Evolutionary conservation across 306 rosid genomes (phyloP), one percentile per base, ranked within the genome.

Genomic region (Elaeagnus macrophylla): DNA sequence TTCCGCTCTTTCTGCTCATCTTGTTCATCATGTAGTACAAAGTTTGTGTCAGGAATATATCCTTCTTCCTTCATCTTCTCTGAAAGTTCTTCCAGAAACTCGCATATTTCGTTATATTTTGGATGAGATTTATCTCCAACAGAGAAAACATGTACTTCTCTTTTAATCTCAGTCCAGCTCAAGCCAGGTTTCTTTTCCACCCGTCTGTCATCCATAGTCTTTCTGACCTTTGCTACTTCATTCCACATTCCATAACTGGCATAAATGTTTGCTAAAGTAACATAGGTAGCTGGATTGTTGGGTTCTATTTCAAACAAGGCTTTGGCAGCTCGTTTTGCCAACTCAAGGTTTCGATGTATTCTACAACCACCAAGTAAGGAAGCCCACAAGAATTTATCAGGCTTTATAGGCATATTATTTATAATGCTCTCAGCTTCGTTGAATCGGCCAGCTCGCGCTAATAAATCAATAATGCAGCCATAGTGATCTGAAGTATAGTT

Each of bases 351-450:
- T 54, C 87, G 79, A 52, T 75, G 79, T 57, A 82, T 85, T 73
- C 87, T 71, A 55, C 95, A 85, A 41, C 90, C 90, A 57, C 87
- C 85, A 40, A 82, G 79, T 61, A 75, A 59, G 52, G 87, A 80
- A 61, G 87, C 81, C 90, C 90, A 80, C 43, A 79, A 75, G 63
- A 77, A 73, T 58, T 80, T 85, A 56, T 75, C 79, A 32, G 81
- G 87, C 55, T 85, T 82, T 54, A 80, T 66, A 6, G 72, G 78
- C 81, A 85, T 80, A 66, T 69, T 59, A 62, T 69, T 51, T 7
- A 80, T 85, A 52, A 82, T 68, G 60, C 56, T 59, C 71, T 75
- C 83, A 3, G 78, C 89, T 68, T 79, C 86, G 14, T 70, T 60
- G 59, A 84, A 81, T 44, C 68, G 67, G 46, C 82, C 86, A 53